Evolutionary conservation across 768 basidiomycete species (phyloP), one percentile per base, ranked within the genome.

Genomic region (Cyclocybe cylindracea): DNA sequence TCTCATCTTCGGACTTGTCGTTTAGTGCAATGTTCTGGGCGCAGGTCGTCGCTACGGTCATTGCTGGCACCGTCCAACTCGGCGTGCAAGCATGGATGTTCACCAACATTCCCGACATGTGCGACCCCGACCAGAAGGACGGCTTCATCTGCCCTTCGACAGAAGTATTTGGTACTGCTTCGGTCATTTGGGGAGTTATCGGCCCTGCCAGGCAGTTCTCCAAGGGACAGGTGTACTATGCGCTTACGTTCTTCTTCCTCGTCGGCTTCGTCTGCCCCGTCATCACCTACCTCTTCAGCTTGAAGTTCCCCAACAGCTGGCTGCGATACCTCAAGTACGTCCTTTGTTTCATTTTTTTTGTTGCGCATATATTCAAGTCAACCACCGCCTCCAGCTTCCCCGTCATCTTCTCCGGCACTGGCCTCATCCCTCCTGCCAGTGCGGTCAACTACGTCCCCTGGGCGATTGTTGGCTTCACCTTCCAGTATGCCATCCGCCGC

Each of bases 111-210:
- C 66, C 72, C 5, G 75, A 78, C 32, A 80, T 89, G 65, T 90
- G 89, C 66, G 57, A 57, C 9, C 64, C 71, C 6, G 55, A 7
- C 8, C 83, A 88, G 67, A 70, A 65, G 59, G 77, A 85, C 58
- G 79, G 80, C 14, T 91, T 90, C 67, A 85, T 81, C 48, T 91
- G 89, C 65, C 87, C 89, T 0, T 66, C 51, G 10, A 86, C 86
- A 5, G 74, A 84, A 53, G 86, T 89, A 7, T 91, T 92, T 65
- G 88, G 87, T 35, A 89, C 87, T 2, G 90, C 90, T 16, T 84
- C 82, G 52, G 80, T 93, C 55, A 79, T 92, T 56, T 91, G 85
- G 85, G 88, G 91, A 54, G 87, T 89, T 54, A 88, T 94, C 50
- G 89, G 91, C 1, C 91, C 91, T 5, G 72, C 69, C 32, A 76